phyloP scores from a whole-genome alignment of 2,329 filamentous ascomycete genomes.

The Pseudodiploospora longispora region DNA sequence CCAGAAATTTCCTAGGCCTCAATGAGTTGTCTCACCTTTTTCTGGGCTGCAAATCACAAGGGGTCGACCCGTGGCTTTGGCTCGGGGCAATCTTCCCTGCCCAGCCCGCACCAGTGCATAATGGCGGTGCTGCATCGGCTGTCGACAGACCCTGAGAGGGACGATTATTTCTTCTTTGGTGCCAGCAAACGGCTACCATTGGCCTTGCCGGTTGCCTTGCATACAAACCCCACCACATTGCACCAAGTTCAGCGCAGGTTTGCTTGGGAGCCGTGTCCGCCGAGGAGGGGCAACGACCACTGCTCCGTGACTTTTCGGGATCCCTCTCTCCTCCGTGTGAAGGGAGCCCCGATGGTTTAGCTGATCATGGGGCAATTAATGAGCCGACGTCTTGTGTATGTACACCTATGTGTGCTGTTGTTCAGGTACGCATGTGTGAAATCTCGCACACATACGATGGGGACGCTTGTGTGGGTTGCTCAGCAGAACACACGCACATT shows the following conservation, averaged over 20 bases:
- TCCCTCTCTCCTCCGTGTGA: no score
- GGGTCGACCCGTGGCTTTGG: background rate
- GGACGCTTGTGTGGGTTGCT: no score
- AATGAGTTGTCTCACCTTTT: background rate
- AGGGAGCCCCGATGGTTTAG: no score
- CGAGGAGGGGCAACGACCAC: background rate
- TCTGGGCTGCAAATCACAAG: background rate
- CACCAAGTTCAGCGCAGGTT: background rate
- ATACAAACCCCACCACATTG: slow-evolving; percentile 2
- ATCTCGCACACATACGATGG: no score
- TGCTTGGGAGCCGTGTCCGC: background rate
- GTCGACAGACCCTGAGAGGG: slow-evolving; percentile 10
- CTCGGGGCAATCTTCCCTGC: slow-evolving; percentile 1
- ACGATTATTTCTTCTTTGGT: slow-evolving; percentile 21
- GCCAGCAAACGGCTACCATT: slow-evolving; percentile 12
- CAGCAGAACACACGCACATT: no score
- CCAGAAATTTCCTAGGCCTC: background rate
- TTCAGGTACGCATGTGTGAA: no score
- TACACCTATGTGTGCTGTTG: no score
- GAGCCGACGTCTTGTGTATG: no score
- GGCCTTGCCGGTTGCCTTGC: slow-evolving; percentile 10
- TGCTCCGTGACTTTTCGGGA: background rate
- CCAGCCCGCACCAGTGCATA: background rate
- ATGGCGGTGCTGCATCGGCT: slow-evolving; percentile 1
- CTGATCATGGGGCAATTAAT: no score